phyloP scores from a whole-genome alignment of 164 flowering plant genomes.

The Vitis cinerea region DNA sequence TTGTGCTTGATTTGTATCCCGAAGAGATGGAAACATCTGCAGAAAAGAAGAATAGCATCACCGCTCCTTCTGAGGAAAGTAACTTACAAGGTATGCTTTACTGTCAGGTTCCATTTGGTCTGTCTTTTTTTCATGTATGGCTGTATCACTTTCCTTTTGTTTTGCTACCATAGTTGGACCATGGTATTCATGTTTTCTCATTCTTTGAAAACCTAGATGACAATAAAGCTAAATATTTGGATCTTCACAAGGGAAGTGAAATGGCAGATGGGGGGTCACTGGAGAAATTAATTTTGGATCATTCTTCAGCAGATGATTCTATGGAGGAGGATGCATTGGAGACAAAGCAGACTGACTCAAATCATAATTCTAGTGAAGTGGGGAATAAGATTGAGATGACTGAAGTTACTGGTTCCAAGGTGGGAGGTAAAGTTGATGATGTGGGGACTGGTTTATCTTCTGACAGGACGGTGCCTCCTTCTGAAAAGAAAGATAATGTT shows the following conservation, averaged over 20 bases:
- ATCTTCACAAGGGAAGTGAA: slow-evolving; percentile 11
- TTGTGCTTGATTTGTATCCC: no score
- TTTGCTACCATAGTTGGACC: not conserved
- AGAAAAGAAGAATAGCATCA: not conserved
- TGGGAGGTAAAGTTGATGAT: slow-evolving; percentile 44
- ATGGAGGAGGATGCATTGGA: slow-evolving; percentile 83
- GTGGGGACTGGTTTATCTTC: slow-evolving; percentile 36
- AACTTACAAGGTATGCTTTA: slow-evolving; percentile 1
- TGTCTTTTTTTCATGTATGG: not conserved
- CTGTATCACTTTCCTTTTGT: not conserved
- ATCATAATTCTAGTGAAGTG: slow-evolving; percentile 37
- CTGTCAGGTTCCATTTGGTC: not conserved
- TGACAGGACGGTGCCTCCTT: slow-evolving; percentile 28
- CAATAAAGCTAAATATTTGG: slow-evolving; percentile 5
- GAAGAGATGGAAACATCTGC: no score
- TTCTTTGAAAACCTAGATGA: slow-evolving; percentile 11
- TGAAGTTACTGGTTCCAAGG: slow-evolving; percentile 40
- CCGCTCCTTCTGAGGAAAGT: not conserved
- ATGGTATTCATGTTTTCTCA: not conserved
- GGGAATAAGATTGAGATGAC: slow-evolving; percentile 38
- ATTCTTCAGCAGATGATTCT: slow-evolving; percentile 51
- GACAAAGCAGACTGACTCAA: slow-evolving; percentile 59
- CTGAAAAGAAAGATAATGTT: slow-evolving; percentile 32
- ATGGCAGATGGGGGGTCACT: not conserved
- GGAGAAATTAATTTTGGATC: slow-evolving; percentile 16